A percentile compares a stretch with the other conserved stretches of the same genome.
Conservation (phyloP, 1,284 basidiomycete genomes). For the Apiotrichum siamense region DNA sequence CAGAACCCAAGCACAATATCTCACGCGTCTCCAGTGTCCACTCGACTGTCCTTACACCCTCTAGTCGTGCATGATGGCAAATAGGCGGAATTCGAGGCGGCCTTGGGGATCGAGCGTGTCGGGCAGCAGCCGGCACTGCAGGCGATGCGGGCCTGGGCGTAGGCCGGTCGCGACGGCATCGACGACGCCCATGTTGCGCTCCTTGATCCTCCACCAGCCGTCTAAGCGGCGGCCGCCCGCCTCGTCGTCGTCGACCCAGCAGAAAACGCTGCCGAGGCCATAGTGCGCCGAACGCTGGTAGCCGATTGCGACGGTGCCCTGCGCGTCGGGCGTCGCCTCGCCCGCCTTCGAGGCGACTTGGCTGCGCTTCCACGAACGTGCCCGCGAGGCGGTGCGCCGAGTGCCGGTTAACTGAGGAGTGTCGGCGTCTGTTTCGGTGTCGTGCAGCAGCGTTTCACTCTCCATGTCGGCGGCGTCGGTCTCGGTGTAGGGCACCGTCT, state of each 20-base stretch:
- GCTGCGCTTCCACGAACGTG: too few species aligned
- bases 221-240: conserved; percentile 20
- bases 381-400: background rate
- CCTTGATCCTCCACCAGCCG: conserved; percentile 34
- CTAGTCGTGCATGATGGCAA: conserved; percentile 15
- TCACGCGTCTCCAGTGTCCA: background rate
- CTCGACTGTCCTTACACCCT: background rate
- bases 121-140: conserved; percentile 31
- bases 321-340: background rate
- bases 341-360: background rate
- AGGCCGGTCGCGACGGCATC: conserved; percentile 27
- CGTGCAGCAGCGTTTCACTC: background rate
- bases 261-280: conserved; percentile 30
- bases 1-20: background rate
- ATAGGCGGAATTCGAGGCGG: conserved; percentile 16
- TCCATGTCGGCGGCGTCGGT: background rate
- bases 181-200: conserved; percentile 38
- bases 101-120: conserved; percentile 27
- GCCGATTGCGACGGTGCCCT: conserved; percentile 34
- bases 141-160: conserved; percentile 26
- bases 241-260: conserved; percentile 33
- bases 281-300: conserved; percentile 31
- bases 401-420: background rate
- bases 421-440: background rate
- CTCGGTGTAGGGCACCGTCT: conserved; percentile 3